Percentiles rank a stretch among this genome's conserved stretches.
Evolutionary conservation across 2,329 filamentous ascomycete species (phyloP).

Genomic region (Paraphoma sp.): DNA sequence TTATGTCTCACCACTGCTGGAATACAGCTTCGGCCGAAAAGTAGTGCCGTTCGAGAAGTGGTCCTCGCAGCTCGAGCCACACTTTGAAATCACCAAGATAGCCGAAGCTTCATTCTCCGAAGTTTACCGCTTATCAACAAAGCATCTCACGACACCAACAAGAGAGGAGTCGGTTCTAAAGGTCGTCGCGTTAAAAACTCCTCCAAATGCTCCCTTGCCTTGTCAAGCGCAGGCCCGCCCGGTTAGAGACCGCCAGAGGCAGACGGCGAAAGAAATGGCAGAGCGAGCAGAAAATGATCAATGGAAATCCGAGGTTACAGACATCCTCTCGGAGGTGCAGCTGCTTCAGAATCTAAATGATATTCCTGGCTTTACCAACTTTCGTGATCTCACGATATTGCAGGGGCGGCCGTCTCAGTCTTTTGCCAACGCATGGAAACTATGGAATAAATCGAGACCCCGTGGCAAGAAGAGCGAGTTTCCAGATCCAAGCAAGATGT

Average conservation of each 20-base stretch:
- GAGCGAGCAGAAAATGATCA: conserved; percentile 46
- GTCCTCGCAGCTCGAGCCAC: conserved; percentile 48
- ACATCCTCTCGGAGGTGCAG: conserved; percentile 56
- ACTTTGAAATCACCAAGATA: conserved; percentile 64
- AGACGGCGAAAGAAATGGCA: conserved; percentile 28
- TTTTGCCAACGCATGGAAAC: conserved; percentile 57
- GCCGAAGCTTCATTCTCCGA: conserved; percentile 72
- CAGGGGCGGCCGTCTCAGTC: conserved; percentile 61
- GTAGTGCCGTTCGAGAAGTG: conserved; percentile 50
- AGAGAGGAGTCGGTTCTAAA: conserved; percentile 57
- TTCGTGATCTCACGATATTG: conserved; percentile 64
- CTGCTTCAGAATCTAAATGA: conserved; percentile 64
- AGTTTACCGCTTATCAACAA: conserved; percentile 64
- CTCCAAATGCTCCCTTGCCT: conserved; percentile 43
- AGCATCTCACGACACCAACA: conserved; percentile 21
- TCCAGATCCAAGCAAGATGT: conserved; percentile 62
- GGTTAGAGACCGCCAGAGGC: conserved; percentile 58
- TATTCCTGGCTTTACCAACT: conserved; percentile 69
- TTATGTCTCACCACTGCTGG: conserved; percentile 36
- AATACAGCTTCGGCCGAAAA: conserved; percentile 33
- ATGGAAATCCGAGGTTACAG: conserved; percentile 52
- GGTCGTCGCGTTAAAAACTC: conserved; percentile 45
- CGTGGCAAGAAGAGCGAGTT: conserved; percentile 58
- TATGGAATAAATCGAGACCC: conserved; percentile 52
- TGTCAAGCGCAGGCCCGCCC: conserved; percentile 36